These are phyloP conservation scores for Aspergillus sp. DNA, from an alignment of 2,329 filamentous ascomycete genomes.

Conservation along the genomic window DNA sequence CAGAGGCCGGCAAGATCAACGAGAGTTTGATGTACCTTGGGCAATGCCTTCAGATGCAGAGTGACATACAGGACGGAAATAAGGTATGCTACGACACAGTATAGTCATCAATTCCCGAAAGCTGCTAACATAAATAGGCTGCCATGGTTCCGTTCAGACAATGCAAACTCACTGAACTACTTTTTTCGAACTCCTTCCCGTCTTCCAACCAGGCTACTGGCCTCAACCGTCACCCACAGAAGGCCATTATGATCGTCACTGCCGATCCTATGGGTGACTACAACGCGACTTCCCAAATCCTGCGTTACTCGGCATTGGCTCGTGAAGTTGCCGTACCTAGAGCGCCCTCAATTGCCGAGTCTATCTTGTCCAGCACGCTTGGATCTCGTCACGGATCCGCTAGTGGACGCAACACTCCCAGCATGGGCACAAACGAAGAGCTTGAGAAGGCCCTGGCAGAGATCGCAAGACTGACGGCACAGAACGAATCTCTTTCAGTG, in stretches of 20 bases:
- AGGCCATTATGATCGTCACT: conserved; percentile 93
- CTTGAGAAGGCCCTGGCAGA: conserved; percentile 81
- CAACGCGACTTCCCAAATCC: conserved; percentile 93
- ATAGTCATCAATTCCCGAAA: background rate
- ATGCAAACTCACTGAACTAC: conserved; percentile 80
- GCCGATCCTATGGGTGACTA: conserved; percentile 92
- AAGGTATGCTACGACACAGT: conserved; percentile 58
- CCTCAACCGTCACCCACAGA: conserved; percentile 70
- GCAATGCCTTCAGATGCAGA: conserved; percentile 95
- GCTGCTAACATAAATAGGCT: conserved; percentile 51
- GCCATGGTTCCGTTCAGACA: conserved; percentile 77
- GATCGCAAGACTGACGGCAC: conserved; percentile 74
- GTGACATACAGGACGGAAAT: conserved; percentile 70
- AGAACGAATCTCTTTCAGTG: conserved; percentile 72
- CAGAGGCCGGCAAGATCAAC: conserved; percentile 97
- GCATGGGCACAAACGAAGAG: conserved; percentile 57
- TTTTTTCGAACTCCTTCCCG: conserved; percentile 87
- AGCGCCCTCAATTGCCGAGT: conserved; percentile 77
- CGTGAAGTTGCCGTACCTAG: conserved; percentile 90
- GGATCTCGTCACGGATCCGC: conserved; percentile 35
- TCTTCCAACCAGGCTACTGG: conserved; percentile 54
- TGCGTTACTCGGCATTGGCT: conserved; percentile 90
- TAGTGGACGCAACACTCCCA: conserved; percentile 48
- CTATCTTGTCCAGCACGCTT: conserved; percentile 54
- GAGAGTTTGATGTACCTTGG: conserved; percentile 98